phyloP scores from a whole-genome alignment of 805 yeast species.

The Komagataella phaffii region DNA sequence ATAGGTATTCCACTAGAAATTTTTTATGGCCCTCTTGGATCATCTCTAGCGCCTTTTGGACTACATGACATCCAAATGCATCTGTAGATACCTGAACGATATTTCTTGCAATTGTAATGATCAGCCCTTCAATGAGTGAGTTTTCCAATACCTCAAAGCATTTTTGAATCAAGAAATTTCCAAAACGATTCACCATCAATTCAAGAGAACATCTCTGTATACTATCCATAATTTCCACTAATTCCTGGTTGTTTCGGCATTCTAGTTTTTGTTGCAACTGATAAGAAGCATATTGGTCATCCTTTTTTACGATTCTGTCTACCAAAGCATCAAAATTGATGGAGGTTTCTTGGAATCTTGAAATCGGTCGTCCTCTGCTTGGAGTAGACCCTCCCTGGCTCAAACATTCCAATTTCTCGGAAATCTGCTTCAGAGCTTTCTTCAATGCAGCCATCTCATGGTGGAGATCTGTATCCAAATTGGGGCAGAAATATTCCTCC shows the following conservation, averaged over 20 bases:
- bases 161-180: not conserved
- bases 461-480: not conserved
- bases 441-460: not conserved
- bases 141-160: not conserved
- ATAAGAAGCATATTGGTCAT: not conserved
- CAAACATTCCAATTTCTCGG: not conserved
- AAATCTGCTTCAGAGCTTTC: not conserved
- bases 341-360: not conserved
- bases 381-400: not conserved
- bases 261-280: not conserved
- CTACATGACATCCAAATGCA: not conserved
- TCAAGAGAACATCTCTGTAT: not conserved
- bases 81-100: not conserved
- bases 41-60: not conserved
- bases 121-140: not conserved
- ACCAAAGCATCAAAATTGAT: not conserved
- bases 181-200: not conserved
- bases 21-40: not conserved
- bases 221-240: not conserved
- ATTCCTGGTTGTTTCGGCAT: not conserved
- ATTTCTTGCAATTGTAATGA: not conserved
- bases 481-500: not conserved
- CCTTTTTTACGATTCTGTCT: not conserved
- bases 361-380: not conserved
- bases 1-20: not conserved